Conservation (phyloP, 495 filamentous ascomycete genomes). For the Aspergillus conjunctus region DNA sequence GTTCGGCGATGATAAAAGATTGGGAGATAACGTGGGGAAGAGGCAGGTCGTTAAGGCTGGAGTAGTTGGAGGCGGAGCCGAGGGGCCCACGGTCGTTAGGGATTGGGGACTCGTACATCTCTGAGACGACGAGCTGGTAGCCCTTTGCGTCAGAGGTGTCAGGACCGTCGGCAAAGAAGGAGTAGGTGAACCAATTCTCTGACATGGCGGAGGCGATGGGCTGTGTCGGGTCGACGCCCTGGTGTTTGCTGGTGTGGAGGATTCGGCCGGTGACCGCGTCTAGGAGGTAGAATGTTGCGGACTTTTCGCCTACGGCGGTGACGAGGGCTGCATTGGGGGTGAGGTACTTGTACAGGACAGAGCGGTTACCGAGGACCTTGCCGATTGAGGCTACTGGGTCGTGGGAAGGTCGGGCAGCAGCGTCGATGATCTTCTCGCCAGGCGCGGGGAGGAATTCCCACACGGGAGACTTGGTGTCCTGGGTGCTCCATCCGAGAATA, state of each 20-base stretch:
- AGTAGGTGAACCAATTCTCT: conserved; percentile 96
- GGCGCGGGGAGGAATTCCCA: conserved; percentile 77
- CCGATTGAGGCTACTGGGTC: conserved; percentile 95
- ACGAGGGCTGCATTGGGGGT: conserved; percentile 85
- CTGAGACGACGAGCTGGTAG: conserved; percentile 83
- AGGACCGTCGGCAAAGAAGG: conserved; percentile 68
- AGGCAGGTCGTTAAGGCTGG: conserved; percentile 61
- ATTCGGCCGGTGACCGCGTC: conserved; percentile 84
- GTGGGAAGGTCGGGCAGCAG: conserved; percentile 68
- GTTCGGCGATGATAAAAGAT: conserved; percentile 73
- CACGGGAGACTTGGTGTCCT: conserved; percentile 50
- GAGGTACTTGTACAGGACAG: conserved; percentile 95
- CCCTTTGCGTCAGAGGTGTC: conserved; percentile 65
- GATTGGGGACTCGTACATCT: conserved; percentile 82
- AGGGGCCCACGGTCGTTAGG: conserved; percentile 86
- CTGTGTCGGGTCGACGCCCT: conserved; percentile 72
- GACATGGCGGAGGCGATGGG: conserved; percentile 75
- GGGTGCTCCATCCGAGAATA: conserved; percentile 60
- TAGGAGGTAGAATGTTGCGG: conserved; percentile 75
- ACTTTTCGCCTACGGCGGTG: conserved; percentile 62
- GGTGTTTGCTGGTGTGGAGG: conserved; percentile 68
- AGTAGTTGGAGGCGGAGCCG: conserved; percentile 67
- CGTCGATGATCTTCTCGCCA: conserved; percentile 65
- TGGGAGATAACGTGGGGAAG: conserved; percentile 76
- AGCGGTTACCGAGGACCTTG: conserved; percentile 84